Evolutionary conservation across 2,329 filamentous ascomycete species (phyloP), one percentile per base, ranked within the genome.

Genomic region (Hymenoscyphus salicellus): DNA sequence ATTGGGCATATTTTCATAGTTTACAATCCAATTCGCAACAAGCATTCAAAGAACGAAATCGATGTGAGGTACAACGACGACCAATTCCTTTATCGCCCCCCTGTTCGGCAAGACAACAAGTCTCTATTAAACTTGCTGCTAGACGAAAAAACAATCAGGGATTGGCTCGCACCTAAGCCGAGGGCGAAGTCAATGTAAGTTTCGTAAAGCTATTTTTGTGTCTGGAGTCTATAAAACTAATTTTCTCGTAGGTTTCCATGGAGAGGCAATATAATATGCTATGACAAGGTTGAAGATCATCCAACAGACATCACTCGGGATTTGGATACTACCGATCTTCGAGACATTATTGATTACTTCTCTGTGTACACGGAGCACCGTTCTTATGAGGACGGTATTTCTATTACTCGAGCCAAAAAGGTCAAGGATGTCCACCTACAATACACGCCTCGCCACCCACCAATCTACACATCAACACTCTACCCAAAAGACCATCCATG

Each of bases 401-500:
- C 2, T 58, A 20, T 5, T 2, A 17, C 11, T 32, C 55, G 30
- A 33, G 55, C 55, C 3, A 58, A 11, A 11, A 58, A 58, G 17
- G 11, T 20, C 17, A 58, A 23, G 14, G 55, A 30, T 11, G 33
- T 58, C 3, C 17, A n/a, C 28, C n/a, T 57, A 16, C 55, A 33
- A 33, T 32, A 56, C 7, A 8, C 26, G n/a, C 0, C 55, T 1
- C 28, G 32, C 20, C 23, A 32, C n/a, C 5, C 55, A 4, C 55
- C n/a, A 5, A 30, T 0, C n/a, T 36, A 36, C 10, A 36, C 8
- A 20, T 2, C 55, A 20, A 38, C 2, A 36, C 20, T 14, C 20
- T 58, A 36, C 33, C 55, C 30, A 20, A 30, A 86, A 88, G 28
- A 86, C 76, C 16, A 89, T 69, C 73, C 89, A 1, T 20, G n/a